Conservation (phyloP, 139 green algal species). For the Chlamydomonas incerta region DNA sequence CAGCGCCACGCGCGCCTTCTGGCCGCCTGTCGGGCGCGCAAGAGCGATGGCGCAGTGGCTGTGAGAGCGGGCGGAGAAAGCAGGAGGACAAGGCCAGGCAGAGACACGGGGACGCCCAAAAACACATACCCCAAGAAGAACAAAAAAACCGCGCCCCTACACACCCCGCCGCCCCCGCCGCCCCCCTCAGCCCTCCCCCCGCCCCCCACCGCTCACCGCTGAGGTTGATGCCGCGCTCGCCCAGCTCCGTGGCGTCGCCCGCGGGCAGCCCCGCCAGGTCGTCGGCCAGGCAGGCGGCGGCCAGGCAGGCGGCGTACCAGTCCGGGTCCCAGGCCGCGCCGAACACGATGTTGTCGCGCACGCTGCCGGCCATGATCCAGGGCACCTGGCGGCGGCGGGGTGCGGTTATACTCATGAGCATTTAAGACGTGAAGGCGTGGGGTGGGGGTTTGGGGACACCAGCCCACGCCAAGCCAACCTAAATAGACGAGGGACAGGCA, state of each 20-base stretch:
- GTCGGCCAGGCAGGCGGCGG: constrained; percentile 70
- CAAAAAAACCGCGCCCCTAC: not conserved
- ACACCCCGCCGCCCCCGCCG: not conserved
- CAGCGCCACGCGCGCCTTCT: constrained; percentile 82
- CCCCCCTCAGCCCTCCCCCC: not conserved
- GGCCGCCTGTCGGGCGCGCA: constrained; percentile 63
- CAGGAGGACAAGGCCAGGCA: no score
- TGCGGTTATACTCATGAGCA: not conserved
- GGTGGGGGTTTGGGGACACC: no score
- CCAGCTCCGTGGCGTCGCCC: constrained; percentile 88
- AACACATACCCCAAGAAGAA: no score
- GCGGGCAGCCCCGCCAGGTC: constrained; percentile 78
- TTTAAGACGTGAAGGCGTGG: no score
- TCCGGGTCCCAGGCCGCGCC: constrained; percentile 64
- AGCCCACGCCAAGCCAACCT: no score
- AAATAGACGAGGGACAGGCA: no score
- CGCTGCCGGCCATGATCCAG: constrained; percentile 81
- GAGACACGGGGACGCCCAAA: no score
- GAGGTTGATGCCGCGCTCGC: constrained; percentile 92
- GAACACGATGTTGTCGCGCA: constrained; percentile 88
- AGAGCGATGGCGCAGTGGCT: no score
- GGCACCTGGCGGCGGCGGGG: constrained; percentile 64
- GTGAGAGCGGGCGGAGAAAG: not conserved
- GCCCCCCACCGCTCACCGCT: not conserved
- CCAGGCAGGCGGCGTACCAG: constrained; percentile 65